These are phyloP conservation scores for Citrus medica DNA, from an alignment of 345 rosid species.

Conservation along the genomic window DNA sequence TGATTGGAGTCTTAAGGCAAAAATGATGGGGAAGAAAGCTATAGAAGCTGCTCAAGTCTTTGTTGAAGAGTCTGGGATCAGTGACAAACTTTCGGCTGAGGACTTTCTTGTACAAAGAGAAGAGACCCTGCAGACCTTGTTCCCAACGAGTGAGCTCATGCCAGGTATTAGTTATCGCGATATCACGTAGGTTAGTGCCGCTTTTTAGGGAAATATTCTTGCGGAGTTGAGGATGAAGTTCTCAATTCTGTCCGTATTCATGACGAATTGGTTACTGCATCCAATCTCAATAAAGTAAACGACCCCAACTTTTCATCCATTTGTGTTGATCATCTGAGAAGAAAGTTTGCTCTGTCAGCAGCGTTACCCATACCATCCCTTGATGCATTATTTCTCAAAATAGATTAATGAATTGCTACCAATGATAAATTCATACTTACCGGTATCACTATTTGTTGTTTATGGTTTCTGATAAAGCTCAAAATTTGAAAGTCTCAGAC, in stretches of 20 bases:
- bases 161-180: constrained; percentile 44
- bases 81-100: constrained; percentile 78
- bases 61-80: constrained; percentile 79
- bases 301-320: not conserved
- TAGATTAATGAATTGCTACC: not conserved
- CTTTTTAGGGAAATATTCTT: not conserved
- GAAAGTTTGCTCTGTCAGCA: not conserved
- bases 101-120: constrained; percentile 78
- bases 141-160: constrained; percentile 84
- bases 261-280: not conserved
- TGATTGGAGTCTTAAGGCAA: constrained; percentile 92
- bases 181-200: not conserved
- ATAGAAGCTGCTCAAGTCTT: constrained; percentile 77
- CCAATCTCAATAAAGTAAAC: not conserved
- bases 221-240: not conserved
- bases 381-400: not conserved
- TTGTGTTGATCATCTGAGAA: not conserved
- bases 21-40: constrained; percentile 96
- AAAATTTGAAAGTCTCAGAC: not conserved
- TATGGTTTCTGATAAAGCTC: not conserved
- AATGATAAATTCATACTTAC: not conserved
- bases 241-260: not conserved
- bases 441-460: not conserved
- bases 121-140: constrained; percentile 65
- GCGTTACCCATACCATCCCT: not conserved